phyloP scores from a whole-genome alignment of 1,284 basidiomycete genomes.

The Tylopilus sp. region DNA sequence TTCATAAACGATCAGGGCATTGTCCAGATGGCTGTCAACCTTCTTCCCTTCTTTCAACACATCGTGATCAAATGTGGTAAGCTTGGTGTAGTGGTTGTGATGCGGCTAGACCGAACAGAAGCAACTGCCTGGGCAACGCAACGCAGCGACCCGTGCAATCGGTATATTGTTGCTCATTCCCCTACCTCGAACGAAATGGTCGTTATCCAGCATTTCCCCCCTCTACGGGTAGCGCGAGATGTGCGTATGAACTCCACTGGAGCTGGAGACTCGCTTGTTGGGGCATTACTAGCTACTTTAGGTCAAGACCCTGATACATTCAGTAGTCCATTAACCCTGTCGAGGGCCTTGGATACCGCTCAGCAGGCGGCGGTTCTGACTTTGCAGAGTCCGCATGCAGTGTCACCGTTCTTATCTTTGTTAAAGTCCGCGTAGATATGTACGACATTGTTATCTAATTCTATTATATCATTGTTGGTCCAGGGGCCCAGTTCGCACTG shows the following conservation, averaged over 20 bases:
- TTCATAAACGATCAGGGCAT: slow-evolving; percentile 71
- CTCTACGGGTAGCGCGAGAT: slow-evolving; percentile 45
- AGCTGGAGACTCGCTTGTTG: slow-evolving; percentile 87
- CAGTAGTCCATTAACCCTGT: slow-evolving; percentile 44
- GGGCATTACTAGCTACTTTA: slow-evolving; percentile 64
- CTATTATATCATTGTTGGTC: slow-evolving; percentile 12
- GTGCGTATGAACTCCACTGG: slow-evolving; percentile 78
- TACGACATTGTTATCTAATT: not conserved
- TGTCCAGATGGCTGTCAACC: slow-evolving; percentile 74
- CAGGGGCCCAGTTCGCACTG: slow-evolving; percentile 61
- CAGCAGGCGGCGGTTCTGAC: slow-evolving; percentile 68
- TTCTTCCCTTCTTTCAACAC: slow-evolving; percentile 79
- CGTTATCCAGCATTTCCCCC: slow-evolving; percentile 71
- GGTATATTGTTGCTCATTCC: slow-evolving; percentile 55
- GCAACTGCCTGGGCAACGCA: slow-evolving; percentile 47
- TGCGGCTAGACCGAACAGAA: slow-evolving; percentile 51
- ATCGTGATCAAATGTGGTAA: slow-evolving; percentile 83
- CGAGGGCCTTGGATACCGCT: slow-evolving; percentile 46
- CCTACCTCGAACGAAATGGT: slow-evolving; percentile 45
- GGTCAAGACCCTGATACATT: slow-evolving; percentile 47
- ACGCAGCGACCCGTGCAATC: slow-evolving; percentile 45
- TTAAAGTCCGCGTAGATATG: slow-evolving; percentile 16
- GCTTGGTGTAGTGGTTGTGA: slow-evolving; percentile 61
- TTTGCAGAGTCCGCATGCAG: slow-evolving; percentile 59
- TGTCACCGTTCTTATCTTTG: slow-evolving; percentile 59